Conservation (phyloP, 495 filamentous ascomycete species). For the Bathelium albidoporum region DNA sequence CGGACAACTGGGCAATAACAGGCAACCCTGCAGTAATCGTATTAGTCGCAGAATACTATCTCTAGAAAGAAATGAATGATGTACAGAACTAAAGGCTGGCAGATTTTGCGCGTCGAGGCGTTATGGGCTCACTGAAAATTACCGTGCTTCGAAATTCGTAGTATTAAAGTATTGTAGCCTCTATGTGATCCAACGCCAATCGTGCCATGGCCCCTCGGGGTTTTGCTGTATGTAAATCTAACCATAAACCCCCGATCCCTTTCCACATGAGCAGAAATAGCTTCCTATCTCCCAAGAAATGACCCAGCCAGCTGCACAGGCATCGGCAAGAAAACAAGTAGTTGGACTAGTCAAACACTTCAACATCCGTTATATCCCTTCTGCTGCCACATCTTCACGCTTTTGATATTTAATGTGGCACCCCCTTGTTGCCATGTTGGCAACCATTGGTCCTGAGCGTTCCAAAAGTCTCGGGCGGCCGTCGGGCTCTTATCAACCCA, state of each 20-base stretch:
- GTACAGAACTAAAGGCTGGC: no score
- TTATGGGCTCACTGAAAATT: no score
- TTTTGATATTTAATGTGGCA: constrained; percentile 60
- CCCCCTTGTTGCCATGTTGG: constrained; percentile 62
- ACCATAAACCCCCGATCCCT: neutral
- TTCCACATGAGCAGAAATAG: neutral
- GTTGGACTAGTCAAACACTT: neutral
- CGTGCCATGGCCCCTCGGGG: neutral
- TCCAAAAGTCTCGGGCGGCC: constrained; percentile 66
- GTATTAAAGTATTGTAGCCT: neutral
- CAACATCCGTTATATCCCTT: constrained; percentile 33
- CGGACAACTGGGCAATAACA: no score
- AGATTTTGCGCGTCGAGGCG: no score
- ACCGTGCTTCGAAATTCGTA: neutral
- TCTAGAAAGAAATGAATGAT: no score
- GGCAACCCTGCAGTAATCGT: no score
- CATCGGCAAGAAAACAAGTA: neutral
- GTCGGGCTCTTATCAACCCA: constrained; percentile 61
- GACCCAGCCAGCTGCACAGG: neutral
- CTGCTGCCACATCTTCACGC: constrained; percentile 74
- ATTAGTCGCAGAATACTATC: no score
- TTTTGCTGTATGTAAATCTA: neutral
- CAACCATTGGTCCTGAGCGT: constrained; percentile 53
- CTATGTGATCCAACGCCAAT: neutral
- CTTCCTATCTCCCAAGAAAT: neutral